A percentile compares a stretch with the other conserved stretches of the same genome.
phyloP scores from a whole-genome alignment of 2,329 filamentous ascomycete genomes.

The Chrysosporium queenslandicum region DNA sequence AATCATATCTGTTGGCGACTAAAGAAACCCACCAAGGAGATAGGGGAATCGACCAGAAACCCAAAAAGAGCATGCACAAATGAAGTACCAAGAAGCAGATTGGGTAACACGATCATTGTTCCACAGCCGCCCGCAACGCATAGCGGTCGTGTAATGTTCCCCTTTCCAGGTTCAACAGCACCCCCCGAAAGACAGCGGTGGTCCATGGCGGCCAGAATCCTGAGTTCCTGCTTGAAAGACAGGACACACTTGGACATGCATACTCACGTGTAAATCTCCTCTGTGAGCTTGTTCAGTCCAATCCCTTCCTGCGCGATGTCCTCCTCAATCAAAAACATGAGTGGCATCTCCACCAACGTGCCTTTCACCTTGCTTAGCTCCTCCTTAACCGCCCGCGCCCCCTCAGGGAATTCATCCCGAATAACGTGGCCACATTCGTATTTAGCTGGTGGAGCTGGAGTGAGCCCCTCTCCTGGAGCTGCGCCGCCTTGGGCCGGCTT shows the following conservation, averaged over 20 bases:
- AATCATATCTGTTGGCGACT: background rate
- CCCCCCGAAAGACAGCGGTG: background rate
- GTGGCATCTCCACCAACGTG: conserved; percentile 77
- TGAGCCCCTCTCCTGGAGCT: background rate
- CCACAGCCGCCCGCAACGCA: background rate
- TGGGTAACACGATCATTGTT: background rate
- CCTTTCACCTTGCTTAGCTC: conserved; percentile 57
- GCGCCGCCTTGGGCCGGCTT: conserved; percentile 21
- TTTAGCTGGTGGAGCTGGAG: conserved; percentile 37
- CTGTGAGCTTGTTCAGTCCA: conserved; percentile 59
- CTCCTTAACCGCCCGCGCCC: conserved; percentile 63
- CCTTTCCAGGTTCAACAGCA: background rate
- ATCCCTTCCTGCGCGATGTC: conserved; percentile 80
- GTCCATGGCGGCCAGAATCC: background rate
- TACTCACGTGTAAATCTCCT: conserved; percentile 57
- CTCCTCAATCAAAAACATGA: conserved; percentile 73
- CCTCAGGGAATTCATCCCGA: conserved; percentile 62
- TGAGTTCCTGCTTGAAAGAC: too few relatives aligned
- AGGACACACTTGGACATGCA: too few relatives aligned
- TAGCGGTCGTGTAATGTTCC: background rate
- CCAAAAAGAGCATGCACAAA: background rate
- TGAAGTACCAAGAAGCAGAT: background rate
- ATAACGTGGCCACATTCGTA: conserved; percentile 85
- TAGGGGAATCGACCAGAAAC: background rate
- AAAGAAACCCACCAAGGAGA: background rate